Evolutionary conservation across 1,284 basidiomycete genomes (phyloP), one percentile per base, ranked within the genome.

Genomic region (Ustilago hordei): DNA sequence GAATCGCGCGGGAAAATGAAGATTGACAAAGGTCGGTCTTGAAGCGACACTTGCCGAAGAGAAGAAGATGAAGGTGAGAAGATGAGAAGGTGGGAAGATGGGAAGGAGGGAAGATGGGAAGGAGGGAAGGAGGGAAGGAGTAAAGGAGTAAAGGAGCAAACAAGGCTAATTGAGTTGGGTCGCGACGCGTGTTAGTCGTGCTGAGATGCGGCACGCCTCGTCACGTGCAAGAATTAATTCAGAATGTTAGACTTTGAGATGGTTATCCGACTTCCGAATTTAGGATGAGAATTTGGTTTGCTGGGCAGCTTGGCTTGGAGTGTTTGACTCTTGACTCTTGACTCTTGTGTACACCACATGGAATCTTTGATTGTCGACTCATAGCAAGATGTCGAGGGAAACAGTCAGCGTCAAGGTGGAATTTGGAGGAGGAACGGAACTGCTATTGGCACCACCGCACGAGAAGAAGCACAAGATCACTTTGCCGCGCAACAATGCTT

Each of bases 341-440:
- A 5, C 38, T 5, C 19, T 19, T 45, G 17, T 15, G n/a, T 19
- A 17, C n/a, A 31, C 43, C 19, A 19, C 43, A 45, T 19, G n/a
- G 43, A 19, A 45, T 45, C 43, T 12, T 15, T 13, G 13, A 17
- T 31, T 31, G 48, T 35, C 31, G 39, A 43, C 13, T 35, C 17
- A 4, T 41, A 19, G 17, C 15, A 43, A 11, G 13, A 65, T 63
- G 68, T 67, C 69, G 53, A 36, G 41, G 53, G 71, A 65, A 17
- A 70, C 67, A 19, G 59, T 78, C 61, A 62, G 58, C 47, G 55
- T 78, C 68, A 68, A 74, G 31, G 71, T 78, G 64, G 75, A 78
- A 53, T 67, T 76, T 19, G 80, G 83, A 41, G 84, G 84, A 4
- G 84, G 84, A 23, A 85, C 82, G 12, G 84, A 85, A 69, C 64